These are phyloP conservation scores for Parathielavia appendiculata DNA, from an alignment of 495 filamentous ascomycete genomes.

Conservation along the genomic window DNA sequence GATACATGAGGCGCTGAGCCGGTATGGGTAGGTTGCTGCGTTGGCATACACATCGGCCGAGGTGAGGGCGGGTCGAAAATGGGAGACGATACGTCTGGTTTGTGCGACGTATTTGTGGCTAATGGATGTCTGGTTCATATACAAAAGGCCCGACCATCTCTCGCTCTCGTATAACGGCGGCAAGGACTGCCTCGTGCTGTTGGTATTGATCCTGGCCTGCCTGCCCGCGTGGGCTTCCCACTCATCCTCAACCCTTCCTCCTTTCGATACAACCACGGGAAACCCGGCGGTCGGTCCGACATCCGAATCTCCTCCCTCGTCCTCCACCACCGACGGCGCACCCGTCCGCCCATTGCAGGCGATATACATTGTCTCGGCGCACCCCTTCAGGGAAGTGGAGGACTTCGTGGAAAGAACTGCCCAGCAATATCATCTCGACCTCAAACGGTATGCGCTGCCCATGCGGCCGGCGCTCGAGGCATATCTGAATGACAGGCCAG, in stretches of 20 bases:
- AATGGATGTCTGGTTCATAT: not conserved
- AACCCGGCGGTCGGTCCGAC: not conserved
- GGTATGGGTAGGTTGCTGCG: slow-evolving; percentile 55
- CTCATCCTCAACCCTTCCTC: slow-evolving; percentile 12
- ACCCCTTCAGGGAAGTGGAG: slow-evolving; percentile 82
- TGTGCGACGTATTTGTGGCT: no score
- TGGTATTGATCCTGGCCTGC: slow-evolving; percentile 79
- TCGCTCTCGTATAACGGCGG: slow-evolving; percentile 96
- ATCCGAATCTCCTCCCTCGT: slow-evolving; percentile 30
- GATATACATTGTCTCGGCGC: slow-evolving; percentile 78
- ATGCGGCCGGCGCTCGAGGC: slow-evolving; percentile 73
- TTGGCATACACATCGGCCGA: slow-evolving; percentile 2
- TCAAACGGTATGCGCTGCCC: slow-evolving; percentile 70
- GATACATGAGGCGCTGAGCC: slow-evolving; percentile 62
- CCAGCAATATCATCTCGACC: slow-evolving; percentile 62
- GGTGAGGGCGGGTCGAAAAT: slow-evolving; percentile 13
- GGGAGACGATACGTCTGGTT: no score
- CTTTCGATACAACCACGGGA: not conserved
- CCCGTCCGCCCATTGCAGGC: slow-evolving; percentile 50
- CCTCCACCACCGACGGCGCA: not conserved
- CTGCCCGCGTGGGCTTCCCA: slow-evolving; percentile 43
- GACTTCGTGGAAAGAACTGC: slow-evolving; percentile 67
- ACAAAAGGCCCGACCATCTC: slow-evolving; percentile 63
- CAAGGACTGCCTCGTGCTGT: slow-evolving; percentile 92
- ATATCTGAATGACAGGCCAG: slow-evolving; percentile 60